phyloP scores from a whole-genome alignment of 2,329 filamentous ascomycete genomes.

The Stagonosporopsis vannaccii region DNA sequence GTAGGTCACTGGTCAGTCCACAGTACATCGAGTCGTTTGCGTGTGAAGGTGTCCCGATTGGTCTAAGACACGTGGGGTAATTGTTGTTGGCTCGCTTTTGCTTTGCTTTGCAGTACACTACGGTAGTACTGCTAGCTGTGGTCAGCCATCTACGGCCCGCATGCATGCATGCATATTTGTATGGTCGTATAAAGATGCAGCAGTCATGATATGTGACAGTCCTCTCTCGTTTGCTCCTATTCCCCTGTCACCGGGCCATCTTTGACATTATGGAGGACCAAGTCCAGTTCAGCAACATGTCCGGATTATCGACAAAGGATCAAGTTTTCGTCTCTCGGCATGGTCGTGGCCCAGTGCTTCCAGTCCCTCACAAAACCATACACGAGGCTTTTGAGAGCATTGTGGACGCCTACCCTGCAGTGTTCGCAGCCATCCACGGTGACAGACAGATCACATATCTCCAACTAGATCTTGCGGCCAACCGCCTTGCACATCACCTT shows the following conservation, averaged over 20 bases:
- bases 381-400: constrained; percentile 41
- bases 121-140: not conserved
- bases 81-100: not conserved
- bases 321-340: constrained; percentile 31
- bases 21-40: not conserved
- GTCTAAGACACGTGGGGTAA: not conserved
- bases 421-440: constrained; percentile 32
- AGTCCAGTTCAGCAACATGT: constrained; percentile 22
- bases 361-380: constrained; percentile 27
- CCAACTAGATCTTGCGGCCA: constrained; percentile 40
- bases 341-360: constrained; percentile 30
- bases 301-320: constrained; percentile 27
- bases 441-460: constrained; percentile 37
- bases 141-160: not conserved
- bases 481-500: constrained; percentile 43
- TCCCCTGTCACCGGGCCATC: no score
- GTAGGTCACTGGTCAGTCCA: not conserved
- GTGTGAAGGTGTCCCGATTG: not conserved
- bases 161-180: not conserved
- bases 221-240: not conserved
- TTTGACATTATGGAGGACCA: constrained; percentile 21
- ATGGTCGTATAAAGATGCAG: constrained; percentile 12
- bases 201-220: not conserved
- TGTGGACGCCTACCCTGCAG: constrained; percentile 31
- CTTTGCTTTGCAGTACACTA: constrained; percentile 4